These are phyloP conservation scores for Pseudogymnoascus sp. DNA, from an alignment of 2,329 filamentous ascomycete species.

Conservation along the genomic window DNA sequence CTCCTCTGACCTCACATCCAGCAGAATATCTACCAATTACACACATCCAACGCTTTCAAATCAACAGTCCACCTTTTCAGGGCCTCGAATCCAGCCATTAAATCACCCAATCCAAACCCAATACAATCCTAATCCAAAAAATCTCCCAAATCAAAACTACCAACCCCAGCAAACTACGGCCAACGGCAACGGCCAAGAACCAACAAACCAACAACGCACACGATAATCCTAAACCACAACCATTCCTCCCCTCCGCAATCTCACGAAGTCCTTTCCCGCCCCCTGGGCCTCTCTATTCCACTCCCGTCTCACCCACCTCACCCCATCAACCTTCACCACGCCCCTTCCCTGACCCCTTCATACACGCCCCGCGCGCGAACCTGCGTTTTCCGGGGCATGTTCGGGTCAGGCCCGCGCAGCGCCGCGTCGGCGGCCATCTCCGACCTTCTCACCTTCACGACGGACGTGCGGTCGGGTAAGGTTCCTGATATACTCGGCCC, in stretches of 20 bases:
- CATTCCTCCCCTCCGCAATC: neutral
- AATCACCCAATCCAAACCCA: neutral
- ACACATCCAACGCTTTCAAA: neutral
- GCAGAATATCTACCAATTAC: neutral
- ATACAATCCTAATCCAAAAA: neutral
- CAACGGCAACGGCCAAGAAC: neutral
- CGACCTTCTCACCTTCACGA: slow-evolving; percentile 76
- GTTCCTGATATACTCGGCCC: slow-evolving; percentile 57
- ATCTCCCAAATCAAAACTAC: neutral
- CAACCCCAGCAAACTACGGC: neutral
- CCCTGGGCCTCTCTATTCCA: slow-evolving; percentile 29
- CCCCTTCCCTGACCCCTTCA: slow-evolving; percentile 27
- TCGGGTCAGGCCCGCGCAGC: slow-evolving; percentile 58
- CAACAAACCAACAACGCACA: neutral
- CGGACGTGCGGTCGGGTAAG: slow-evolving; percentile 83
- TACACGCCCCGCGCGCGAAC: slow-evolving; percentile 54
- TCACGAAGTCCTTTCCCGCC: slow-evolving; percentile 13
- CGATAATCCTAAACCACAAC: neutral
- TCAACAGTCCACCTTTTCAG: neutral
- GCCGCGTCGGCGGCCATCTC: slow-evolving; percentile 67
- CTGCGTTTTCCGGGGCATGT: slow-evolving; percentile 81
- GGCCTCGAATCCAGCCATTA: neutral
- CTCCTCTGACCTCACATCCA: neutral
- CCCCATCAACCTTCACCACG: slow-evolving; percentile 32
- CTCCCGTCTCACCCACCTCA: slow-evolving; percentile 27